Evolutionary conservation across 2,329 filamentous ascomycete genomes (phyloP).

Genomic region (Bipolaris gigantea): DNA sequence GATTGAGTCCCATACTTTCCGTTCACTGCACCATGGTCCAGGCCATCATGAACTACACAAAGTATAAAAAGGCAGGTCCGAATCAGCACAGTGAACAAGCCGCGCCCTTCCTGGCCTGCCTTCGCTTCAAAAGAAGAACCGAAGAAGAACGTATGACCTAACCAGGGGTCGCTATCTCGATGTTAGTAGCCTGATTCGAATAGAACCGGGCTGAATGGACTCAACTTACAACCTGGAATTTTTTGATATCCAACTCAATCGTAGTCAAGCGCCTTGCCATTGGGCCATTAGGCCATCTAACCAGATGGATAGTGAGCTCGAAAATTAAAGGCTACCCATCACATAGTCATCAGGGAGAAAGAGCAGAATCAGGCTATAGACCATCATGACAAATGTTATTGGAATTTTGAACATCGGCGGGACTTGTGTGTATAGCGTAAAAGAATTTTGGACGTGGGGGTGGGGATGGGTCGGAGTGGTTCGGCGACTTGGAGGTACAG

Average conservation of each 20-base stretch:
- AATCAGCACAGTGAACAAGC: not conserved
- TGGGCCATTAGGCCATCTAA: slow-evolving; percentile 49
- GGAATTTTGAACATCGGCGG: not conserved
- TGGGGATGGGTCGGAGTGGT: slow-evolving; percentile 7
- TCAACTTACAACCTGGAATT: slow-evolving; percentile 31
- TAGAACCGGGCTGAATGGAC: no score
- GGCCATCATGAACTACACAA: not conserved
- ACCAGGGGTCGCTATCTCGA: slow-evolving; percentile 23
- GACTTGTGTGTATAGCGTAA: not conserved
- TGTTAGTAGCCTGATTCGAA: slow-evolving; percentile 18
- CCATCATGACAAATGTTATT: no score
- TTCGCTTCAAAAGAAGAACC: not conserved
- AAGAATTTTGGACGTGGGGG: slow-evolving; percentile 9
- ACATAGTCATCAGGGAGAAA: no score
- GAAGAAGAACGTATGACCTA: slow-evolving; percentile 20
- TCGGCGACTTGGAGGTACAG: slow-evolving; percentile 1
- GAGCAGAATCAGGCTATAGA: not conserved
- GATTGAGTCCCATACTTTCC: no score
- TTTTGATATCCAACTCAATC: slow-evolving; percentile 40
- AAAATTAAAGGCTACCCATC: not conserved
- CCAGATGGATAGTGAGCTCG: not conserved
- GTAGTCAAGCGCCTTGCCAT: slow-evolving; percentile 62
- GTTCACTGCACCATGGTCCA: no score
- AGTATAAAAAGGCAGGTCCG: no score
- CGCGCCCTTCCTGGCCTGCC: not conserved